Base-by-base conservation (phyloP, 495 filamentous ascomycete species). In the Bacidia gigantensis region DNA sequence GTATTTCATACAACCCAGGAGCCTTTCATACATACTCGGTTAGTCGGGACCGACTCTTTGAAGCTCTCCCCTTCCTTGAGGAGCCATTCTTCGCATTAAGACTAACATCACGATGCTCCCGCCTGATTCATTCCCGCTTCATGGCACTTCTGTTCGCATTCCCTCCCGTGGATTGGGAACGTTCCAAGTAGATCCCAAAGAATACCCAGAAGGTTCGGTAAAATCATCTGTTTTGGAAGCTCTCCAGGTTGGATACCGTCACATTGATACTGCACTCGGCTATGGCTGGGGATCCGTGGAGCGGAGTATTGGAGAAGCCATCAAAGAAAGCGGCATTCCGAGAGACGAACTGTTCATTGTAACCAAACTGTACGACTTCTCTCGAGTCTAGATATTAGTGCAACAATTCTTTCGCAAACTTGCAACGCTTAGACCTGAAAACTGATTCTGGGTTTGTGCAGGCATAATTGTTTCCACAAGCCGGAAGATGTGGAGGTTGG, bases 321-420 rank as follows among this genome's bases (percentile, higher is more conserved):
- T 89, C 46, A 66, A 67, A n/a, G 64, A 69, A 40, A 71, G 76
- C 23, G 69, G 71, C 3, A 64, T 86, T 10, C 73, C 82, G 0
- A 78, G 84, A 26, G 64, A 69, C 18, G 63, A 82, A 23, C 67
- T 87, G 46, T 87, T 79, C 66, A 79, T 84, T 68, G 87, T 82
- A 40, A 75, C 76, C 61, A 89, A 89, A 62, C 67, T 87, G 44
- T 46, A 46, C 18, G 44, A n/a, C n/a, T n/a, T n/a, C n/a, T n/a
- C n/a, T n/a, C n/a, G n/a, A n/a, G n/a, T n/a, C n/a, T n/a, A n/a
- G n/a, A n/a, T n/a, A n/a, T n/a, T n/a, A n/a, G n/a, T n/a, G n/a
- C n/a, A n/a, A n/a, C n/a, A n/a, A n/a, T n/a, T n/a, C n/a, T n/a
- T n/a, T n/a, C 17, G 40, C 40, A 9, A 7, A 9, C 7, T 21